phyloP scores from a whole-genome alignment of 805 yeast species.

The Blastobotrys chiropterorum region DNA sequence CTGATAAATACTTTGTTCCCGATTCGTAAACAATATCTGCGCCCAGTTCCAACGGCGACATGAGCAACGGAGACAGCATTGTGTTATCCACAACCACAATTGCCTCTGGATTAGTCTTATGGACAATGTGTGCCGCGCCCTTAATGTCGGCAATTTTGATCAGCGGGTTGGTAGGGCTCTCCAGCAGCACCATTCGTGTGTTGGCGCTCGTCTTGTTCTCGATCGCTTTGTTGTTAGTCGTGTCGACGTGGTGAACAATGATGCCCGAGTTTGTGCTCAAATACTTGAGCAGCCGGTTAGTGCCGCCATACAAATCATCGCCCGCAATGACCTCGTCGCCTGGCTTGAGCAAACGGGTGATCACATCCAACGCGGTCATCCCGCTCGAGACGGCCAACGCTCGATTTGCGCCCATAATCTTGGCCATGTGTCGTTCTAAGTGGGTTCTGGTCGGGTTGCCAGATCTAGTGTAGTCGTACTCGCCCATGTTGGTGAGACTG shows the following conservation, averaged over 20 bases:
- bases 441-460: conserved; percentile 91
- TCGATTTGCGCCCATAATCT: conserved; percentile 69
- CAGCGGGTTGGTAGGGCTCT: conserved; percentile 90
- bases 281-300: conserved; percentile 76
- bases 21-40: conserved; percentile 91
- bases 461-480: conserved; percentile 80
- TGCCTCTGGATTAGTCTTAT: conserved; percentile 57
- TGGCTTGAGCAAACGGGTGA: conserved; percentile 63
- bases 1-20: conserved; percentile 87
- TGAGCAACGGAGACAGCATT: conserved; percentile 88
- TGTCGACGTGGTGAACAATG: conserved; percentile 70
- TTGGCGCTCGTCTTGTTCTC: conserved; percentile 46
- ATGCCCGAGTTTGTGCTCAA: conserved; percentile 58
- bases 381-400: conserved; percentile 85
- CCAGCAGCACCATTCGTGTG: conserved; percentile 78
- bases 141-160: conserved; percentile 81
- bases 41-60: conserved; percentile 80
- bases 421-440: conserved; percentile 69
- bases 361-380: conserved; percentile 88
- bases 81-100: conserved; percentile 90
- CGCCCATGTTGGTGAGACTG: conserved; percentile 67
- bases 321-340: conserved; percentile 94
- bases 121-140: conserved; percentile 60
- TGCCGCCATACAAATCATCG: conserved; percentile 91
- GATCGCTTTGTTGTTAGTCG: conserved; percentile 63